Base-by-base conservation (phyloP, 257 asterid species). In the Jaltomata sinuosa region DNA sequence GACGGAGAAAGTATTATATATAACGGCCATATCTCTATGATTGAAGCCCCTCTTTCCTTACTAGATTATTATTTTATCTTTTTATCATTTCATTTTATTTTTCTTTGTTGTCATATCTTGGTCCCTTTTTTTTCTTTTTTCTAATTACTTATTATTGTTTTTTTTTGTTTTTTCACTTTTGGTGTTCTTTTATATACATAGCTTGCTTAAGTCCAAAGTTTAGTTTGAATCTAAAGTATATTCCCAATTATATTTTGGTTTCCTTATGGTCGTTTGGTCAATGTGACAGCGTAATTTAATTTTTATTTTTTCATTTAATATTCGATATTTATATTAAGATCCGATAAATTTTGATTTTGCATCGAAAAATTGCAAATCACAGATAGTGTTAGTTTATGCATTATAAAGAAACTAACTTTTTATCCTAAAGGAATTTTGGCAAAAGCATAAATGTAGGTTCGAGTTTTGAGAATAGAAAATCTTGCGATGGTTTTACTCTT, bases 21-120 rank as follows among this genome's bases (percentile, higher is more conserved):
- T 16, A 80, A 80, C 21, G 83, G 65, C 34, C 52, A 54, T 6
- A 54, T 79, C 81, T 71, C 67, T 74, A 19, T 83, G 80, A 83
- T 55, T 83, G 57, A 31, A 52, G 62, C 61, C 65, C 4, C 52
- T 50, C 21, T 34, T 22, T 57, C 11, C 15, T 4, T 31, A 67
- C 27, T 45, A 64, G 3, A 27, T 67, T 38, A 31, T 74, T 47
- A 29, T 42, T 42, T 74, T 42, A 2, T 11, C 14, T 27, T 22
- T 55, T 55, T 32, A 8, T 32, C 45, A 5, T 38, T 38, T 38
- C 1, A 5, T 40, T n/a, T 71, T 71, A 8, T 18, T 67, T 67
- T 68, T 19, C 16, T 25, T 72, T 45, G 14, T 74, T 29, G 40
- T 74, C 25, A 74, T 45, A 27, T 25, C 18, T 15, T 77, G 61